phyloP scores from a whole-genome alignment of 345 rosid species.

The Bretschneidera sinensis region DNA sequence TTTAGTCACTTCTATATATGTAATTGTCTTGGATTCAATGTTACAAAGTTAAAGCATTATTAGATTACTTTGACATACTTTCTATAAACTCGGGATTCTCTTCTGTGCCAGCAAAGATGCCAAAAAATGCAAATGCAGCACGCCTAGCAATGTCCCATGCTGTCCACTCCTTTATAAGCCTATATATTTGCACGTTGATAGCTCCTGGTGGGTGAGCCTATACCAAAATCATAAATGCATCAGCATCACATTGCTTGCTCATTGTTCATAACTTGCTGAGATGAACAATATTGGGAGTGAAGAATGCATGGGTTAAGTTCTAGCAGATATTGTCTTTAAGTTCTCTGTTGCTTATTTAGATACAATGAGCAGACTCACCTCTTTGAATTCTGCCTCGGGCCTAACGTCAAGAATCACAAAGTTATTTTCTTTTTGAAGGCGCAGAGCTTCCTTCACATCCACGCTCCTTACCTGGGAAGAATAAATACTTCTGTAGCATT shows the following conservation, averaged over 20 bases:
- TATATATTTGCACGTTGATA: slow-evolving; percentile 82
- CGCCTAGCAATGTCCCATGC: slow-evolving; percentile 99
- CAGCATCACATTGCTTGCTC: background rate
- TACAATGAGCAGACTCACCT: slow-evolving; percentile 39
- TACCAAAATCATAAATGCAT: background rate
- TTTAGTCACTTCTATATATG: background rate
- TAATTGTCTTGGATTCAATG: background rate
- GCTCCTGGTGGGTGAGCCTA: slow-evolving; percentile 91
- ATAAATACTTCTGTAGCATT: background rate
- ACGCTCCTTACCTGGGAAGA: slow-evolving; percentile 74
- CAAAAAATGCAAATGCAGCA: slow-evolving; percentile 93
- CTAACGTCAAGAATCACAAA: slow-evolving; percentile 96
- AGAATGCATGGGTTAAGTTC: no score
- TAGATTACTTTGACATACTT: slow-evolving; percentile 27
- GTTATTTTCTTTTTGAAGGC: slow-evolving; percentile 93
- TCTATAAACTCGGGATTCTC: slow-evolving; percentile 87
- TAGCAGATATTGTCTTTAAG: no score
- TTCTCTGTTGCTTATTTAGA: background rate
- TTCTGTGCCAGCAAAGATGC: slow-evolving; percentile 96
- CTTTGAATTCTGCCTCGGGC: slow-evolving; percentile 90
- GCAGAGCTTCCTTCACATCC: slow-evolving; percentile 89
- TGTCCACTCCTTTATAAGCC: slow-evolving; percentile 96
- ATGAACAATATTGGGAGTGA: no score
- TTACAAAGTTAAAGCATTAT: background rate
- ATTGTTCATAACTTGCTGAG: no score